These are phyloP conservation scores for Eimeria falciformis DNA, from an alignment of 169 alveolate genomes.

Conservation along the genomic window DNA sequence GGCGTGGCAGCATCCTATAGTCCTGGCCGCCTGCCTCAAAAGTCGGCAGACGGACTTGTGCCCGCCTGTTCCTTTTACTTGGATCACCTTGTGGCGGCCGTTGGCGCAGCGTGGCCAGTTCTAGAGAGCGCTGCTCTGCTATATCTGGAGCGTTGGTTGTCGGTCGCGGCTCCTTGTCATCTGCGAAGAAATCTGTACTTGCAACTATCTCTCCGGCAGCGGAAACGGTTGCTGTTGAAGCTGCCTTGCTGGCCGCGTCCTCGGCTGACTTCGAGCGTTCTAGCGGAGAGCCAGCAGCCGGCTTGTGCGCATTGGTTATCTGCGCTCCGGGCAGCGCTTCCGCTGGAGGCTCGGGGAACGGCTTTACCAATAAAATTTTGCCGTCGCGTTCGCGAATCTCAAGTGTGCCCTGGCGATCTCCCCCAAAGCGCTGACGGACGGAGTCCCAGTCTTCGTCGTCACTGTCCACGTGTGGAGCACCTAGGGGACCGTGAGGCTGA, in stretches of 20 bases:
- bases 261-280: background rate
- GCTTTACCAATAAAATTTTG: slow-evolving; percentile 31
- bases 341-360: slow-evolving; percentile 60
- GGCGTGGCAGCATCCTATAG: slow-evolving; percentile 59
- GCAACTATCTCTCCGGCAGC: background rate
- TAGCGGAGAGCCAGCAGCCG: background rate
- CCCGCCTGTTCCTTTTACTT: slow-evolving; percentile 36
- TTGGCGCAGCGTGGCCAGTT: background rate
- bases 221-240: background rate
- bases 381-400: slow-evolving; percentile 47
- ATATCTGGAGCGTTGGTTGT: slow-evolving; percentile 62
- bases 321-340: slow-evolving; percentile 39
- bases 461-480: background rate
- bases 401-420: slow-evolving; percentile 60
- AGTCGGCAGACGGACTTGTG: slow-evolving; percentile 36
- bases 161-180: slow-evolving; percentile 53
- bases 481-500: background rate
- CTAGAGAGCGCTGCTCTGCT: slow-evolving; percentile 4
- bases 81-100: background rate
- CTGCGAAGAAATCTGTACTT: slow-evolving; percentile 31
- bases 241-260: background rate
- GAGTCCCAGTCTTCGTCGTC: slow-evolving; percentile 68
- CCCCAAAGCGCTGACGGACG: slow-evolving; percentile 49
- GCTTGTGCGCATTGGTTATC: slow-evolving; percentile 20
- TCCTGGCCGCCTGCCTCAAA: slow-evolving; percentile 63